Base-by-base conservation (phyloP, 1,284 basidiomycete genomes). In the Boletus subluridellus region DNA sequence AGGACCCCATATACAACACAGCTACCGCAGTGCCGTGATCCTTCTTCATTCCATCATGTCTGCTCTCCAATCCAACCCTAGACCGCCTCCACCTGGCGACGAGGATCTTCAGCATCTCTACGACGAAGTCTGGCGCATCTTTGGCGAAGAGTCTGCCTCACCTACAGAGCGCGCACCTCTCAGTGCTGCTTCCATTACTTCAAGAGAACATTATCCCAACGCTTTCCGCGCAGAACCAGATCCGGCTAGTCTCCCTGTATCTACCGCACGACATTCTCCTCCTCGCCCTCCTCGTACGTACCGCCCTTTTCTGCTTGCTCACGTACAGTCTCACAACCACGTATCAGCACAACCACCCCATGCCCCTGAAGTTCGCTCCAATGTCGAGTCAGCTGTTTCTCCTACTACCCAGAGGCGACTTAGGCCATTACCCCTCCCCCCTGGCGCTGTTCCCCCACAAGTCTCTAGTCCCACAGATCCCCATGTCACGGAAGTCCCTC, bases 21-120 rank as follows among this genome's bases (percentile, higher is more conserved):
- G 48, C 46, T 42, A 26, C 35, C 37, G 24, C 46, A 28, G 44
- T 32, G 45, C 42, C 17, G 39, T 58, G 52, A 69, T 65, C 54
- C 51, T 53, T 38, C 39, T 35, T 54, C 35, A 48, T 45, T 49
- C 54, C 57, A 62, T 57, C 64, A 76, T 73, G 72, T 69, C 72
- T 51, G 37, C 66, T 2, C 63, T 66, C 42, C 63, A 65, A 17
- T 49, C 67, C 47, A 68, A 65, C 59, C 76, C 76, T 60, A 72
- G 60, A 63, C 71, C 71, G 57, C 77, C 66, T n/a, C 74, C 74
- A 39, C 76, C 84, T 17, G 80, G 80, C 58, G 87, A 89, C 63
- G 84, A 85, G 64, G 87, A 89, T 66, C 78, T 90, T 9, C 82
- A 85, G 63, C 77, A 79, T 62, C 80, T 90, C 51, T 90, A 89